Base-by-base conservation (phyloP, 345 rosid genomes). In the Syzygium jambos region DNA sequence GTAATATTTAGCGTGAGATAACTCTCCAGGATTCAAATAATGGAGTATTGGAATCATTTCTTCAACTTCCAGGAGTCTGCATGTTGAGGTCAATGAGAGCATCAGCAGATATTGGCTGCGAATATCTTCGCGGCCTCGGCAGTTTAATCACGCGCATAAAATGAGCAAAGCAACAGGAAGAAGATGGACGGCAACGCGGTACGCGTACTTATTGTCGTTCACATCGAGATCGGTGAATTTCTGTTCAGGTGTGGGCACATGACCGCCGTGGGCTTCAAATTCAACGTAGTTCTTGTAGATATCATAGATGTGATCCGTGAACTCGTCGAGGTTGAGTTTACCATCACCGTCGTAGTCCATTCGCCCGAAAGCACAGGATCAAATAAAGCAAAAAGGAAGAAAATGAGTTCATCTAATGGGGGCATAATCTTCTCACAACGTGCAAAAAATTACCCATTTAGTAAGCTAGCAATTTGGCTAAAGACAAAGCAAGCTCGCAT, bases 11-110 rank as follows among this genome's bases (percentile, higher is more conserved):
- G 96, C 95, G n/a, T 93, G 91, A 52, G 92, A 91, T 85, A 93
- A 17, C 63, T 96, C 95, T 86, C 96, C 96, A 11, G 96, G 96
- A 84, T 92, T 91, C 38, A 96, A 92, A 92, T 93, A 94, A 82
- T n/a, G 84, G 77, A 94, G 89, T 23, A 96, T 87, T 13, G 98
- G 96, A 19, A 91, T 91, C 52, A 95, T 80, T 88, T 96, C 97
- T 54, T 93, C 92, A 23, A 89, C 90, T 4, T 85, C 92, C 85
- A 95, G 86, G 11, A 87, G 78, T 52, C 94, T 92, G 89, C 46
- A 43, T n/a, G 51, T 8, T 85, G 82, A 73, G 49, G 82, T 73
- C 82, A 73, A 5, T 38, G 46, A 73, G 82, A 19, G 82, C 82
- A 73, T 38, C 49, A 73, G 82, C 49, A 73, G 49, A 73, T 9